phyloP scores from a whole-genome alignment of 768 basidiomycete species.

The Fibroporia radiculosa region DNA sequence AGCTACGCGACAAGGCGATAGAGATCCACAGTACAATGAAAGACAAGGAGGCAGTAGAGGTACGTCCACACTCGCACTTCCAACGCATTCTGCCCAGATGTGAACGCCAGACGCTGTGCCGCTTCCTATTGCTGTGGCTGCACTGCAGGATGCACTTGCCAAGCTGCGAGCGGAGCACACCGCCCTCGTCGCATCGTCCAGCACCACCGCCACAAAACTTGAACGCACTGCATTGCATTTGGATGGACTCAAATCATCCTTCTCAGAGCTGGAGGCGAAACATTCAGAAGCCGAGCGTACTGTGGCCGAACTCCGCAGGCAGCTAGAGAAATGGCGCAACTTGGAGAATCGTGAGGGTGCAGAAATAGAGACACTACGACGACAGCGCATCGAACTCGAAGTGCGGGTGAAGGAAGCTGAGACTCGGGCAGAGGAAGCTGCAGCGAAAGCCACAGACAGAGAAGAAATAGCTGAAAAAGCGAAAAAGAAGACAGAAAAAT shows the following conservation, averaged over 20 bases:
- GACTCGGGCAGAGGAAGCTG: slow-evolving; percentile 22
- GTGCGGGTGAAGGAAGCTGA: slow-evolving; percentile 42
- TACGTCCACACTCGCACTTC: slow-evolving; percentile 5
- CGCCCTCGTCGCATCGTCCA: slow-evolving; percentile 38
- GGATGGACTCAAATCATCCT: slow-evolving; percentile 45
- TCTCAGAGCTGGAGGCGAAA: slow-evolving; percentile 45
- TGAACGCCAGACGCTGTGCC: neutral
- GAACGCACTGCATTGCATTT: slow-evolving; percentile 51
- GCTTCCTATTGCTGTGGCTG: neutral
- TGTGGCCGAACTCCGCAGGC: slow-evolving; percentile 47
- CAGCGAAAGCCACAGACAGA: slow-evolving; percentile 17
- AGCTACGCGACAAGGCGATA: slow-evolving; percentile 32
- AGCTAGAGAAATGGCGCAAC: slow-evolving; percentile 62
- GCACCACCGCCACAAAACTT: slow-evolving; percentile 42
- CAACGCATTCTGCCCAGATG: neutral
- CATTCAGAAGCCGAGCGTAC: slow-evolving; percentile 53
- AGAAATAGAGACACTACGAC: slow-evolving; percentile 47
- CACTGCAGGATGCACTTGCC: slow-evolving; percentile 29
- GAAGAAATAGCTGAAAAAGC: slow-evolving; percentile 29
- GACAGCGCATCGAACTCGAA: slow-evolving; percentile 50
- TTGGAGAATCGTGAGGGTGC: slow-evolving; percentile 58
- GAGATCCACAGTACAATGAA: slow-evolving; percentile 31
- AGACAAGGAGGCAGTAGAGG: slow-evolving; percentile 36
- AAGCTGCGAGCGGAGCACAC: slow-evolving; percentile 43
- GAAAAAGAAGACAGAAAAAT: slow-evolving; percentile 20